Conservation (phyloP, 495 filamentous ascomycete genomes). For the Amorphotheca resinae region DNA sequence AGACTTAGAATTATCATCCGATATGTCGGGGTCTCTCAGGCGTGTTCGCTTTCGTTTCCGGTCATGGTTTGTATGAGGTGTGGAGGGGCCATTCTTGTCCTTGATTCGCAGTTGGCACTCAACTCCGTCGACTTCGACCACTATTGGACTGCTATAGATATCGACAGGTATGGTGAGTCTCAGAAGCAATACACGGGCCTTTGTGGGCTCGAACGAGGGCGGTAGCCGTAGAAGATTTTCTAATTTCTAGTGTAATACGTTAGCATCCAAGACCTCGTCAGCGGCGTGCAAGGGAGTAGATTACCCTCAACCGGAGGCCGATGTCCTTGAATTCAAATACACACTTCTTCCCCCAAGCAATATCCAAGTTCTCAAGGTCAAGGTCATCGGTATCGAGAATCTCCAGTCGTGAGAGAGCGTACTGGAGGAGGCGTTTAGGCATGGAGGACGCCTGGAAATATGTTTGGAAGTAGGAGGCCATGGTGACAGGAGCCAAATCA, state of each 20-base stretch:
- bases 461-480: constrained; percentile 50
- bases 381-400: constrained; percentile 70
- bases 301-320: constrained; percentile 58
- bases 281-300: constrained; percentile 15
- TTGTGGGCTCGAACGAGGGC: constrained; percentile 48
- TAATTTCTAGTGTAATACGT: constrained; percentile 48
- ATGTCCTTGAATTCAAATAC: constrained; percentile 74
- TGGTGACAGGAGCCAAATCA: constrained; percentile 12
- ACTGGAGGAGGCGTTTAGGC: constrained; percentile 71
- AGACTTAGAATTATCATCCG: neutral
- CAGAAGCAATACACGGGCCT: constrained; percentile 56
- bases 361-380: constrained; percentile 66
- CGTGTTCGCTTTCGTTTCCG: constrained; percentile 9
- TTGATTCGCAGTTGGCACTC: constrained; percentile 44
- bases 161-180: constrained; percentile 71
- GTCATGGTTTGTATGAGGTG: constrained; percentile 21
- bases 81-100: constrained; percentile 13
- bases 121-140: constrained; percentile 65
- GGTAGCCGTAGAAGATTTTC: constrained; percentile 61
- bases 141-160: constrained; percentile 65
- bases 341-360: constrained; percentile 62
- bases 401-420: constrained; percentile 65
- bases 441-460: constrained; percentile 66
- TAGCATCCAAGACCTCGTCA: neutral
- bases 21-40: neutral